These are phyloP conservation scores for Xenoacremonium recifei DNA, from an alignment of 2,329 filamentous ascomycete species.

Conservation along the genomic window DNA sequence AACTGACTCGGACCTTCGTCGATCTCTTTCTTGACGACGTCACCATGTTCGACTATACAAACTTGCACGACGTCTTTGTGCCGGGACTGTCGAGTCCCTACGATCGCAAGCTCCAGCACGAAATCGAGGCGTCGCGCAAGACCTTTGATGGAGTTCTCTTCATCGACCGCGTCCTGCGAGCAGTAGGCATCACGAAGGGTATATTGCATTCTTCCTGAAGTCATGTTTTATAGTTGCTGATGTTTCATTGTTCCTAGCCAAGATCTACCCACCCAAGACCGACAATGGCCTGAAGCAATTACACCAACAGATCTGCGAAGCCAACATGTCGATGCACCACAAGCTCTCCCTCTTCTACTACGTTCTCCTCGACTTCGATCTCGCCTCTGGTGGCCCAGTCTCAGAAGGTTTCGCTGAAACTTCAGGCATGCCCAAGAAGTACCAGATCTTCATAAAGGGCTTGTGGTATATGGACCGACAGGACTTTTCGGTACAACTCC, in stretches of 20 bases:
- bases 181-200: constrained; percentile 71
- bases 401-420: constrained; percentile 58
- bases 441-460: constrained; percentile 78
- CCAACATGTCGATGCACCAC: constrained; percentile 66
- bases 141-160: constrained; percentile 70
- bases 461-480: constrained; percentile 77
- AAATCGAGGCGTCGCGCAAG: constrained; percentile 66
- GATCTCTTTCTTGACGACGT: not conserved
- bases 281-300: constrained; percentile 66
- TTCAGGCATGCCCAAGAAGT: constrained; percentile 70
- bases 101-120: constrained; percentile 57
- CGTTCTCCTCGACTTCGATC: constrained; percentile 72
- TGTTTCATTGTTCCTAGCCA: constrained; percentile 50
- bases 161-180: constrained; percentile 73
- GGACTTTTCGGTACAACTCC: constrained; percentile 58
- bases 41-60: constrained; percentile 61
- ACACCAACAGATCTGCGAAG: constrained; percentile 67
- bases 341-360: constrained; percentile 85
- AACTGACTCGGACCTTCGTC: not conserved
- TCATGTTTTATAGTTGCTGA: too few relatives aligned
- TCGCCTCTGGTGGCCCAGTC: constrained; percentile 47
- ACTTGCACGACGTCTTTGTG: constrained; percentile 68
- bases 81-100: constrained; percentile 60
- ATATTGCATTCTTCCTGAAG: too few relatives aligned
- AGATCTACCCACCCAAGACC: constrained; percentile 72